A percentile compares a stretch with the other conserved stretches of the same genome.
Conservation (phyloP, 148 eudicot genomes). For the Silene conica region DNA sequence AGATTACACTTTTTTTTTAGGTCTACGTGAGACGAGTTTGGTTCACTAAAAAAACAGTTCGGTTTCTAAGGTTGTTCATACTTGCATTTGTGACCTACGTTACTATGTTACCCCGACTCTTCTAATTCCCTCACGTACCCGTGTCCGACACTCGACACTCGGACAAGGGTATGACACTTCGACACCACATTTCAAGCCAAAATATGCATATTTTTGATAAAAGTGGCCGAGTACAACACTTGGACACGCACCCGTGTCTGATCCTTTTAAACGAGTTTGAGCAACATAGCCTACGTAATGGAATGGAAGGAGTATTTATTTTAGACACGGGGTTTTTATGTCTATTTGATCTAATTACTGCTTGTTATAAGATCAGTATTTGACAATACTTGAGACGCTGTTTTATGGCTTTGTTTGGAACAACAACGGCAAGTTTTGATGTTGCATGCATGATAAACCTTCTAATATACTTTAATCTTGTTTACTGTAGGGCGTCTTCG, state of each 20-base stretch:
- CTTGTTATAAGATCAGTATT: neutral
- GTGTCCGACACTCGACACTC: too few species aligned
- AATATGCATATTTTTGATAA: too few species aligned
- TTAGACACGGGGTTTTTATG: neutral
- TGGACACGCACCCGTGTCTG: too few species aligned
- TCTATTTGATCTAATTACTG: neutral
- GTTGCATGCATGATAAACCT: neutral
- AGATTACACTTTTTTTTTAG: neutral
- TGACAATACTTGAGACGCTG: neutral
- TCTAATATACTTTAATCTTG: neutral
- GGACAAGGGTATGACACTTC: too few species aligned
- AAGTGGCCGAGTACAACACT: too few species aligned
- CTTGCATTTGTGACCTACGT: too few species aligned
- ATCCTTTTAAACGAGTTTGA: too few species aligned
- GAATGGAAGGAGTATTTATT: neutral
- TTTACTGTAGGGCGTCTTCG: constrained; percentile 62
- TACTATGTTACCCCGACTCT: too few species aligned
- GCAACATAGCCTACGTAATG: too few species aligned
- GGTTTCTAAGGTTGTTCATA: neutral
- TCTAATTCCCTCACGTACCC: too few species aligned
- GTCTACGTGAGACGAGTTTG: neutral
- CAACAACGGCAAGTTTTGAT: neutral
- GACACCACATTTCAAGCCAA: too few species aligned
- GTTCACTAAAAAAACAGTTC: neutral
- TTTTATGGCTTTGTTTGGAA: constrained; percentile 3